Percentiles rank a stretch among this genome's conserved stretches.
These are phyloP conservation scores for Macrolepiota albuminosa DNA, from an alignment of 768 basidiomycete species.

Conservation along the genomic window DNA sequence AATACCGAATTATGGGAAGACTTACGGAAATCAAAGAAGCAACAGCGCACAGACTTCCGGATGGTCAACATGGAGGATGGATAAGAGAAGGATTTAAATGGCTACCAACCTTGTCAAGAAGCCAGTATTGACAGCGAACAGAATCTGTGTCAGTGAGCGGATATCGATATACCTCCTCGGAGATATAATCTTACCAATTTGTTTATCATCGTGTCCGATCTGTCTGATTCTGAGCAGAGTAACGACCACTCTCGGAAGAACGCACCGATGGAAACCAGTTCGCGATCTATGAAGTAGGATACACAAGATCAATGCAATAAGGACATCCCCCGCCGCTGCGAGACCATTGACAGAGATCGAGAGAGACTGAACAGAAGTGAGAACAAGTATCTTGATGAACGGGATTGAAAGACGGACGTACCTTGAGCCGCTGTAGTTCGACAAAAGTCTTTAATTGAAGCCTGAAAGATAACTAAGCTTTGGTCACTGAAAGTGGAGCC, in stretches of 20 bases:
- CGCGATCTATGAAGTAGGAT: constrained; percentile 37
- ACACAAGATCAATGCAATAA: constrained; percentile 41
- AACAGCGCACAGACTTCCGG: constrained; percentile 44
- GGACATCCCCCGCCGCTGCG: constrained; percentile 40
- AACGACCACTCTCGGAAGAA: neutral
- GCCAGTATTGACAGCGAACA: constrained; percentile 42
- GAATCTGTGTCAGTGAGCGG: constrained; percentile 24
- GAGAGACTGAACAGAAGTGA: constrained; percentile 23
- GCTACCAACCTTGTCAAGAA: constrained; percentile 26
- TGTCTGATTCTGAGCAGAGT: constrained; percentile 7
- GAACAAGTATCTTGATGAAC: neutral
- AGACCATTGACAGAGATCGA: constrained; percentile 41
- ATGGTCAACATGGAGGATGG: constrained; percentile 5
- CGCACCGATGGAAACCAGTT: constrained; percentile 44
- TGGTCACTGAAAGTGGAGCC: neutral
- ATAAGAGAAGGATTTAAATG: neutral
- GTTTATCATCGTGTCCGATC: constrained; percentile 45
- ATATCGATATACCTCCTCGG: neutral
- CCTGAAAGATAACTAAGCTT: constrained; percentile 14
- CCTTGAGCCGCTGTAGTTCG: constrained; percentile 34
- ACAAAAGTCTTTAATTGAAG: constrained; percentile 27
- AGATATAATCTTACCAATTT: constrained; percentile 28
- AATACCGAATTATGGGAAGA: constrained; percentile 1
- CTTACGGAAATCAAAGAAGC: constrained; percentile 49
- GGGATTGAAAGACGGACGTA: neutral